Percentiles rank a stretch among this genome's conserved stretches.
These are phyloP conservation scores for Mycena floridula DNA, from an alignment of 768 basidiomycete genomes.

Conservation along the genomic window DNA sequence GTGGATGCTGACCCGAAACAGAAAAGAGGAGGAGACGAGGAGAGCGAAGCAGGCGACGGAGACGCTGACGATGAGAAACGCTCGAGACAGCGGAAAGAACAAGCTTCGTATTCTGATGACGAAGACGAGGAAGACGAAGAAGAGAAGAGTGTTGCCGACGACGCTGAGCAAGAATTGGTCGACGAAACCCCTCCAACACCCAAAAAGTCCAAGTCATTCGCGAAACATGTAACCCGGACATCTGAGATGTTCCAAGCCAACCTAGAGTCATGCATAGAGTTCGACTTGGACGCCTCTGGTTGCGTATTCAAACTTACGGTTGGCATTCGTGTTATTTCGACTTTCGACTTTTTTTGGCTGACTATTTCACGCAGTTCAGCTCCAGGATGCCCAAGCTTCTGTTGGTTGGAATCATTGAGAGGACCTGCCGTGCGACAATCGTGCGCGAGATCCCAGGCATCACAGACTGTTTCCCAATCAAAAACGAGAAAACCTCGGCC, in stretches of 20 bases:
- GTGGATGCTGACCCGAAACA: slow-evolving; percentile 27
- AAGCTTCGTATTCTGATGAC: slow-evolving; percentile 72
- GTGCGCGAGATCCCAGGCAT: slow-evolving; percentile 90
- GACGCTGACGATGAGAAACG: slow-evolving; percentile 80
- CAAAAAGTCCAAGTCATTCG: slow-evolving; percentile 24
- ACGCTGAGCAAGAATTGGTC: slow-evolving; percentile 37
- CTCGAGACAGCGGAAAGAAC: slow-evolving; percentile 63
- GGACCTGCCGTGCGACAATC: slow-evolving; percentile 76
- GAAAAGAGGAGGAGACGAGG: slow-evolving; percentile 51
- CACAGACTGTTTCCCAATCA: slow-evolving; percentile 75
- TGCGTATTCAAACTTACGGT: slow-evolving; percentile 87
- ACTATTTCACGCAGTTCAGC: slow-evolving; percentile 54
- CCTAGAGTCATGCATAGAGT: slow-evolving; percentile 63
- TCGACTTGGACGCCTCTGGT: slow-evolving; percentile 57
- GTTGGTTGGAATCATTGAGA: slow-evolving; percentile 89
- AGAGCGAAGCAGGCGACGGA: slow-evolving; percentile 74
- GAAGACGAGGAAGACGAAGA: slow-evolving; percentile 53
- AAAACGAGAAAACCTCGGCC: slow-evolving; percentile 51
- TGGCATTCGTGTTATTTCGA: slow-evolving; percentile 19
- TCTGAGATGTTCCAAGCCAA: slow-evolving; percentile 49
- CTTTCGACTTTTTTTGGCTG: slow-evolving; percentile 2
- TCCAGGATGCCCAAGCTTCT: slow-evolving; percentile 89
- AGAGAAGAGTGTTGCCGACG: slow-evolving; percentile 34
- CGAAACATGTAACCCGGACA: slow-evolving; percentile 35
- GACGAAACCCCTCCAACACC: slow-evolving; percentile 20